A percentile compares a stretch with the other conserved stretches of the same genome.
Conservation (phyloP, 768 basidiomycete genomes). For the Mycena maculata region DNA sequence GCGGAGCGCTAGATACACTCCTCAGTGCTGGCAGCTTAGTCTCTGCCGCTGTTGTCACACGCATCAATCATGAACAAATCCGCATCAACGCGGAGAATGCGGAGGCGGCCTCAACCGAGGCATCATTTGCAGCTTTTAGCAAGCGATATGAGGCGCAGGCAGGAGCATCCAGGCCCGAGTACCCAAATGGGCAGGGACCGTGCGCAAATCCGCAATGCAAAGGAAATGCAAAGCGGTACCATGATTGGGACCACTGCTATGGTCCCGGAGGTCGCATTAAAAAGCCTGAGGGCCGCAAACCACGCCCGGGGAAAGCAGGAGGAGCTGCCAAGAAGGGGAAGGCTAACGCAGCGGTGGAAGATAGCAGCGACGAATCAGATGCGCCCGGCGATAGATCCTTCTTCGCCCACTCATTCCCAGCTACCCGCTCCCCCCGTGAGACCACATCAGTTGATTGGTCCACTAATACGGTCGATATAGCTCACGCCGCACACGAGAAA, state of each 20-base stretch:
- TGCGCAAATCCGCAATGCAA: too few species aligned
- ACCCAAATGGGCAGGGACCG: background rate
- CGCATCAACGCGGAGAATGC: constrained; percentile 2
- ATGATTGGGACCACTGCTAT: too few species aligned
- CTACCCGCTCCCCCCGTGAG: too few species aligned
- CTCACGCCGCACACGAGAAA: too few species aligned
- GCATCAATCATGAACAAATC: constrained; percentile 7
- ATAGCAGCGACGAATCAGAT: background rate
- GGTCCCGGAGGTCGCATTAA: too few species aligned
- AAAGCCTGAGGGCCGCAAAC: too few species aligned
- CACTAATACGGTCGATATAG: too few species aligned
- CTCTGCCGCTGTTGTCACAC: background rate
- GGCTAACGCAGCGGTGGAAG: background rate
- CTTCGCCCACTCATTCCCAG: too few species aligned
- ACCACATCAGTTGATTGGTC: too few species aligned
- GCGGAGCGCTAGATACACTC: background rate
- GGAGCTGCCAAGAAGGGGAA: background rate
- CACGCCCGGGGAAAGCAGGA: background rate
- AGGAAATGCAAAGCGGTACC: too few species aligned
- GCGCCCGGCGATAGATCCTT: too few species aligned
- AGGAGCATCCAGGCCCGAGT: too few species aligned
- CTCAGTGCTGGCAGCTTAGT: background rate
- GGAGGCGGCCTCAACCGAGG: background rate
- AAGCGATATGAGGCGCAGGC: background rate
- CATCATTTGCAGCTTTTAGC: background rate